These are phyloP conservation scores for Aureobasidium sp. DNA, from an alignment of 2,329 filamentous ascomycete genomes.

Conservation along the genomic window DNA sequence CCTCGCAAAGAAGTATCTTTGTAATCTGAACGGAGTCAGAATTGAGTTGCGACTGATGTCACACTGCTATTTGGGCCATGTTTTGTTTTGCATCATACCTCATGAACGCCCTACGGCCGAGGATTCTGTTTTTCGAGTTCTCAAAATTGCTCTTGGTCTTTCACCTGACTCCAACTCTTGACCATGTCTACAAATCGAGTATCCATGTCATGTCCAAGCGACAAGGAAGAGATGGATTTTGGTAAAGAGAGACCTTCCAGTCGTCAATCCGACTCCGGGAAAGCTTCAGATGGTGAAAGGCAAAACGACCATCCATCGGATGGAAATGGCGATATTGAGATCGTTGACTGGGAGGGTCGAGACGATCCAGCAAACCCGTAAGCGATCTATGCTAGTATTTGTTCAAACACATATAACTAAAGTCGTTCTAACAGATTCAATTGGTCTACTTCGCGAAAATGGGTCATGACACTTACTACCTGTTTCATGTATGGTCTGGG, in stretches of 20 bases:
- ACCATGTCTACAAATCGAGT: background rate
- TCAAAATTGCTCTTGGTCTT: background rate
- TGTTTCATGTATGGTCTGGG: constrained; percentile 15
- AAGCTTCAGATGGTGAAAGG: background rate
- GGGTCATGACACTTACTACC: constrained; percentile 22
- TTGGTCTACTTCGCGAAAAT: constrained; percentile 21
- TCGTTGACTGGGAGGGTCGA: constrained; percentile 17
- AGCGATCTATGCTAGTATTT: background rate
- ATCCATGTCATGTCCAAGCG: background rate
- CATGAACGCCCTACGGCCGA: background rate
- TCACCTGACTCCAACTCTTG: background rate
- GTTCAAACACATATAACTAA: background rate
- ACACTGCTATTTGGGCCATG: background rate
- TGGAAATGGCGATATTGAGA: constrained; percentile 4
- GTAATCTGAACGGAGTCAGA: background rate
- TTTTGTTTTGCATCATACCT: background rate
- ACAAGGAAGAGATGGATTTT: background rate
- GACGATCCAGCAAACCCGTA: constrained; percentile 18
- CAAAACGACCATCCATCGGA: background rate
- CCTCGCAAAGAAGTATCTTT: background rate
- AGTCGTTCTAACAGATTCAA: constrained; percentile 15
- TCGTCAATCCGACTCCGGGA: background rate
- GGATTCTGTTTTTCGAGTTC: background rate
- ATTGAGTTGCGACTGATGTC: background rate
- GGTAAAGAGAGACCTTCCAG: background rate